Evolutionary conservation across 129 eudicot genomes (phyloP).

Genomic region (Chrysanthemum lavandulifolium): DNA sequence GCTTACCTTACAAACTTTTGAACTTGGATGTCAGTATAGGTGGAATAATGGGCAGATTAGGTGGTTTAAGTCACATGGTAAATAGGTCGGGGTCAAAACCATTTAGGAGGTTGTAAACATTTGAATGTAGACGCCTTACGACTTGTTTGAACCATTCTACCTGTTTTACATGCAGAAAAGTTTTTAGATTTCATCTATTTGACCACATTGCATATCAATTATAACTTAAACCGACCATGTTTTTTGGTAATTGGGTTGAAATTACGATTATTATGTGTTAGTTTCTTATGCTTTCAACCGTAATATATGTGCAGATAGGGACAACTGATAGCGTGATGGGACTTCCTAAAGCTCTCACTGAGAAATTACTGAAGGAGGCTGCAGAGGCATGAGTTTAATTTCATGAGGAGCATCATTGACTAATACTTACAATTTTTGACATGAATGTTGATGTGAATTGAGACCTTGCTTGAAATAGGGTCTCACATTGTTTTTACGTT

Average conservation of each 20-base stretch:
- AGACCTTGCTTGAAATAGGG: neutral
- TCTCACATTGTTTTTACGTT: no score
- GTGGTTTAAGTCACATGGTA: neutral
- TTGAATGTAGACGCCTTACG: neutral
- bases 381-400: slow-evolving; percentile 30
- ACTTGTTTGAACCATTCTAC: neutral
- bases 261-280: neutral
- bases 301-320: slow-evolving; percentile 50
- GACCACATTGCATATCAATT: no score
- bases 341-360: slow-evolving; percentile 81
- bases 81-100: no score
- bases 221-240: no score
- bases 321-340: slow-evolving; percentile 95
- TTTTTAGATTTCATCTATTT: no score
- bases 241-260: neutral
- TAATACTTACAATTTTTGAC: slow-evolving; percentile 8
- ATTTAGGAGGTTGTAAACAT: neutral
- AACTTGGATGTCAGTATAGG: neutral
- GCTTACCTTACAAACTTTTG: no score
- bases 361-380: slow-evolving; percentile 68
- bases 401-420: neutral
- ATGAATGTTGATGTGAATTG: neutral
- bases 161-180: neutral
- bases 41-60: neutral
- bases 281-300: neutral